These are phyloP conservation scores for Fusarium albidum DNA, from an alignment of 2,329 filamentous ascomycete genomes.

Conservation along the genomic window DNA sequence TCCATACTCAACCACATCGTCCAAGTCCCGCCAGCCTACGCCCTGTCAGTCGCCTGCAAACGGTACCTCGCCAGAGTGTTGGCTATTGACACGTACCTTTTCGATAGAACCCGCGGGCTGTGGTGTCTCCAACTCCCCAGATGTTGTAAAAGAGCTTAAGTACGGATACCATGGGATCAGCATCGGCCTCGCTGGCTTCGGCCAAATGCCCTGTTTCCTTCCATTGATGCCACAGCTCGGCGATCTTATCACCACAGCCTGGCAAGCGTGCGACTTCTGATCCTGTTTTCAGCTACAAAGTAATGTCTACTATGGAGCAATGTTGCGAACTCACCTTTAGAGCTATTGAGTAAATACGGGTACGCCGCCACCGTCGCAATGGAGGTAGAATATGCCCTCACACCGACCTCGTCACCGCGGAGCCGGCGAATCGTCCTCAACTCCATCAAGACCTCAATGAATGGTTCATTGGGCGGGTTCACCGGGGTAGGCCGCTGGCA, in stretches of 20 bases:
- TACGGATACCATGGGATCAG: slow-evolving; percentile 69
- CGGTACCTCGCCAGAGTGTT: not conserved
- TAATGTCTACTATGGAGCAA: slow-evolving; percentile 7
- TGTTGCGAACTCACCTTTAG: slow-evolving; percentile 47
- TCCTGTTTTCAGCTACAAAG: not conserved
- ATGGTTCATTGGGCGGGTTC: slow-evolving; percentile 75
- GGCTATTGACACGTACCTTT: slow-evolving; percentile 50
- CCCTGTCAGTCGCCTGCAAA: slow-evolving; percentile 4
- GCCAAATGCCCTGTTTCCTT: slow-evolving; percentile 64
- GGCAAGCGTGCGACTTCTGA: slow-evolving; percentile 68
- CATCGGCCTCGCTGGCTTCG: slow-evolving; percentile 70
- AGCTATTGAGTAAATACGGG: slow-evolving; percentile 59
- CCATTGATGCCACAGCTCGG: slow-evolving; percentile 80
- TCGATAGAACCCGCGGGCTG: slow-evolving; percentile 82
- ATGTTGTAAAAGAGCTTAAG: slow-evolving; percentile 81
- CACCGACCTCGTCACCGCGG: slow-evolving; percentile 78
- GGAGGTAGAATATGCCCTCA: slow-evolving; percentile 85
- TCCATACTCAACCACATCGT: slow-evolving; percentile 84
- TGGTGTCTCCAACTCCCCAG: slow-evolving; percentile 89
- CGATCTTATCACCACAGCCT: slow-evolving; percentile 83
- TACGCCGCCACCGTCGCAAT: slow-evolving; percentile 88
- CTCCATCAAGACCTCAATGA: slow-evolving; percentile 77
- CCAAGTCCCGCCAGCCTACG: slow-evolving; percentile 78
- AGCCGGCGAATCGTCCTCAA: slow-evolving; percentile 77
- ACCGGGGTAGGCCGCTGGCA: slow-evolving; percentile 81